A percentile compares a stretch with the other conserved stretches of the same genome.
Conservation (phyloP, 805 yeast genomes). For the Cyberlindnera maritima region DNA sequence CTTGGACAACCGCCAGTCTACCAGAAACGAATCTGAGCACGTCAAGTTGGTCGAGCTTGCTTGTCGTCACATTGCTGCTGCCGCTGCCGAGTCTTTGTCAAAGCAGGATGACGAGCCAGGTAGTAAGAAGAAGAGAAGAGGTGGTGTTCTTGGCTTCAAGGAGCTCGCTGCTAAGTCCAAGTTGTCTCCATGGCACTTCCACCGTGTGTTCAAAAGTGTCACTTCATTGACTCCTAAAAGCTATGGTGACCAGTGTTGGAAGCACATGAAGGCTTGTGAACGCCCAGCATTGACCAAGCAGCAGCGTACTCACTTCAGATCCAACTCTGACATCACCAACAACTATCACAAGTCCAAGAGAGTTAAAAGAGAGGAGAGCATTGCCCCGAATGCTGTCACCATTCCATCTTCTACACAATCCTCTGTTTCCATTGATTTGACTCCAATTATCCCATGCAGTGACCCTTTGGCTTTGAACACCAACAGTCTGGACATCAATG, state of each 20-base stretch:
- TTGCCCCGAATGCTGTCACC: slow-evolving; percentile 9
- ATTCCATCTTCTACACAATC: not conserved
- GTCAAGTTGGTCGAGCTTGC: slow-evolving; percentile 70
- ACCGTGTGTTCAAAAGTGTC: slow-evolving; percentile 81
- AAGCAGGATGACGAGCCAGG: slow-evolving; percentile 21
- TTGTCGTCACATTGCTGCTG: slow-evolving; percentile 78
- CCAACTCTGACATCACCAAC: slow-evolving; percentile 20
- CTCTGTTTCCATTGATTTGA: slow-evolving; percentile 2
- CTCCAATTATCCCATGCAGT: slow-evolving; percentile 6
- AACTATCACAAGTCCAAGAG: slow-evolving; percentile 12
- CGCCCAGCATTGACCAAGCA: slow-evolving; percentile 21
- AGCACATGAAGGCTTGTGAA: slow-evolving; percentile 41
- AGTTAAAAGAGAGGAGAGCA: slow-evolving; percentile 12
- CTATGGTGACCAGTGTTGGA: slow-evolving; percentile 82
- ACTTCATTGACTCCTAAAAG: slow-evolving; percentile 87
- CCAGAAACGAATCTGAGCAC: slow-evolving; percentile 67
- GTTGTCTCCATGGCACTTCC: slow-evolving; percentile 90
- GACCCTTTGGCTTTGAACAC: slow-evolving; percentile 14
- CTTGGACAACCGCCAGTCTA: slow-evolving; percentile 28
- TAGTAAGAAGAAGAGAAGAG: slow-evolving; percentile 56
- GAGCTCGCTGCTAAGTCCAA: slow-evolving; percentile 84
- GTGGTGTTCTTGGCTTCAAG: slow-evolving; percentile 79
- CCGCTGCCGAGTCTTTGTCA: slow-evolving; percentile 55
- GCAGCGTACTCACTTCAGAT: slow-evolving; percentile 24
- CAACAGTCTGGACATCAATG: slow-evolving; percentile 25